These are phyloP conservation scores for Ceratocystis destructans DNA, from an alignment of 2,329 filamentous ascomycete genomes.

Conservation along the genomic window DNA sequence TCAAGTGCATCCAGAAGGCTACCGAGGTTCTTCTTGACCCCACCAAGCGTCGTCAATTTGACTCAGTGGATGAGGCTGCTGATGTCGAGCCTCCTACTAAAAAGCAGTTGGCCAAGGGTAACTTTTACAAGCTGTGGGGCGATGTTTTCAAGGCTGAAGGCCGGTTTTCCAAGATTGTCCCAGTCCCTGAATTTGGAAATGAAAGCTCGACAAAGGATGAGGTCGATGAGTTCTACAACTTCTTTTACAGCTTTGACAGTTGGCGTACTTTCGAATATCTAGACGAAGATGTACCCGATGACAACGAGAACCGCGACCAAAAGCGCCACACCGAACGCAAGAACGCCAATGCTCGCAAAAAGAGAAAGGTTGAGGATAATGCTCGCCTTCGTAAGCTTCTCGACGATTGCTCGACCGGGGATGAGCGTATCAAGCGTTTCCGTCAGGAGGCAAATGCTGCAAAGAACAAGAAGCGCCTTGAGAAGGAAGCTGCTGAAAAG, in stretches of 20 bases:
- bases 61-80: constrained; percentile 88
- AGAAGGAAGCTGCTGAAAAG: constrained; percentile 85
- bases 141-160: constrained; percentile 81
- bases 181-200: constrained; percentile 74
- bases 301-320: constrained; percentile 98
- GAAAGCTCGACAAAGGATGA: constrained; percentile 76
- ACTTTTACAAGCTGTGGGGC: constrained; percentile 92
- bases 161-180: constrained; percentile 83
- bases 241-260: constrained; percentile 99
- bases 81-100: constrained; percentile 86
- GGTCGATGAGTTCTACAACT: constrained; percentile 96
- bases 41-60: constrained; percentile 82
- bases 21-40: constrained; percentile 89
- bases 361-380: constrained; percentile 99
- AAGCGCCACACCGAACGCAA: constrained; percentile 97
- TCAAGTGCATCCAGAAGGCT: constrained; percentile 99
- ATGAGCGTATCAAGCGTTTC: constrained; percentile 98
- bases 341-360: constrained; percentile 93
- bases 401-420: constrained; percentile 68
- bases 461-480: constrained; percentile 90
- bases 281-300: constrained; percentile 95
- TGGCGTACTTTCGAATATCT: constrained; percentile 97
- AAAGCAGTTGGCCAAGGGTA: constrained; percentile 73
- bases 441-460: constrained; percentile 76
- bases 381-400: constrained; percentile 78